Evolutionary conservation across 2,329 filamentous ascomycete genomes (phyloP).

Genomic region (Pseudogymnoascus sp.): DNA sequence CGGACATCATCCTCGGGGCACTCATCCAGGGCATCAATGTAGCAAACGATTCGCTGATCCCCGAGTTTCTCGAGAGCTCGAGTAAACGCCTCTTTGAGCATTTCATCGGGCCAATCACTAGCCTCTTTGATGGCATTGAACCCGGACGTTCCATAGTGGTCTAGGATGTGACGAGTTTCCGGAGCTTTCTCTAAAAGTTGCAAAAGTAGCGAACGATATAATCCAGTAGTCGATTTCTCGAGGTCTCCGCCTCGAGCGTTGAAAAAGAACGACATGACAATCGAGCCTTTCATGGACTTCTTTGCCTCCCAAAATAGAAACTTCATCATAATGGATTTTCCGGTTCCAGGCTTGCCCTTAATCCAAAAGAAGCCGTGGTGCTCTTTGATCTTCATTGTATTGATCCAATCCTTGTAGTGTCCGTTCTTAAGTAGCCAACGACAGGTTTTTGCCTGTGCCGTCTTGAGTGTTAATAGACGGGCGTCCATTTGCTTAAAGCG

Average conservation of each 20-base stretch:
- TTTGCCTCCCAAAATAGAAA: slow-evolving; percentile 25
- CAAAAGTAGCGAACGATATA: slow-evolving; percentile 42
- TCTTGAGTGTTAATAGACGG: not conserved
- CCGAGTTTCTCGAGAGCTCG: slow-evolving; percentile 23
- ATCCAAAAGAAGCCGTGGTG: slow-evolving; percentile 41
- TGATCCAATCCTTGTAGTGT: slow-evolving; percentile 34
- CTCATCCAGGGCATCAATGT: slow-evolving; percentile 42
- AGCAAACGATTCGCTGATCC: slow-evolving; percentile 26
- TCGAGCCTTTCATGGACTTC: slow-evolving; percentile 14
- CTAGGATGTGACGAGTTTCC: slow-evolving; percentile 30
- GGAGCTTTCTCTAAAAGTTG: slow-evolving; percentile 35
- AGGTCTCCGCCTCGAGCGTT: slow-evolving; percentile 23
- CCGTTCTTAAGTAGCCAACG: slow-evolving; percentile 33
- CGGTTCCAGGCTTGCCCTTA: slow-evolving; percentile 38
- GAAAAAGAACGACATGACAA: slow-evolving; percentile 30
- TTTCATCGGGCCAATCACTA: slow-evolving; percentile 21
- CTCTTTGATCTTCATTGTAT: slow-evolving; percentile 22
- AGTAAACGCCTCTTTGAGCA: slow-evolving; percentile 24
- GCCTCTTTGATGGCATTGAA: not conserved
- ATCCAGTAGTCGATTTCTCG: slow-evolving; percentile 39
- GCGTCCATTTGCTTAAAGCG: not conserved
- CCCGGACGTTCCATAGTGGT: slow-evolving; percentile 13
- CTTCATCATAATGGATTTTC: slow-evolving; percentile 40
- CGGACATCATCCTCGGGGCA: slow-evolving; percentile 32
- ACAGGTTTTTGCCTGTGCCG: slow-evolving; percentile 34